Conservation (phyloP, 768 basidiomycete species). For the Saitozyma sp. region DNA sequence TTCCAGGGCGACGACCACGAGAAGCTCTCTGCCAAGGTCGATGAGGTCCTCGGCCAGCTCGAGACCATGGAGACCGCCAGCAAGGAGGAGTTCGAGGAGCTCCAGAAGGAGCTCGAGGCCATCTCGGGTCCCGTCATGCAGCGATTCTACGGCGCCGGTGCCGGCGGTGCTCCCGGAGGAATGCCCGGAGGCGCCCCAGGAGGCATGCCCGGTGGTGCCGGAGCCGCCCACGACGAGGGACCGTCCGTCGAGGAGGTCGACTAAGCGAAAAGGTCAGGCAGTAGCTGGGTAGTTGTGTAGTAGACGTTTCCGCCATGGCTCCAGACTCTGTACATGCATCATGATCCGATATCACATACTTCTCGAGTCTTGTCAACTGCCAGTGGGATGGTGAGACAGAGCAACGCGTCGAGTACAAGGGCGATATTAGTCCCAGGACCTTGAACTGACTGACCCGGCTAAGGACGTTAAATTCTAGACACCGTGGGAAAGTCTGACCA, state of each 20-base stretch:
- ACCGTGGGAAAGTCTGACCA: too few relatives aligned
- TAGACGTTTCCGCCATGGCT: too few relatives aligned
- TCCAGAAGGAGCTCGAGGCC: conserved; percentile 88
- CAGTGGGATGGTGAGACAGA: too few relatives aligned
- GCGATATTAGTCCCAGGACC: too few relatives aligned
- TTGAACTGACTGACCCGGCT: too few relatives aligned
- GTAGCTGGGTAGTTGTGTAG: too few relatives aligned
- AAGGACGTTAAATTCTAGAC: too few relatives aligned
- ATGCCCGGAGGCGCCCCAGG: conserved; percentile 69
- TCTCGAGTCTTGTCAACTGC: too few relatives aligned
- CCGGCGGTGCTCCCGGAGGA: conserved; percentile 61
- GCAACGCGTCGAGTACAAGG: too few relatives aligned
- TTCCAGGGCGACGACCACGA: conserved; percentile 56
- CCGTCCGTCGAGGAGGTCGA: conserved; percentile 87
- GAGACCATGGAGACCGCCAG: conserved; percentile 83
- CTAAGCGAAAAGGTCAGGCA: conserved; percentile 24
- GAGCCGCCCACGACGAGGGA: conserved; percentile 60
- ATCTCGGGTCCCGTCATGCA: conserved; percentile 66
- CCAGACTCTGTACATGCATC: background rate
- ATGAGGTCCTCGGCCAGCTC: conserved; percentile 83
- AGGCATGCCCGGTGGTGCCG: conserved; percentile 59
- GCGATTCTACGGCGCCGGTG: conserved; percentile 61
- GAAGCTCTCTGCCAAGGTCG: conserved; percentile 83
- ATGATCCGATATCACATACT: too few relatives aligned
- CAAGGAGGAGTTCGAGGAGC: conserved; percentile 89